Evolutionary conservation across 139 green algal genomes (phyloP).

Genomic region (Closterium sp.): DNA sequence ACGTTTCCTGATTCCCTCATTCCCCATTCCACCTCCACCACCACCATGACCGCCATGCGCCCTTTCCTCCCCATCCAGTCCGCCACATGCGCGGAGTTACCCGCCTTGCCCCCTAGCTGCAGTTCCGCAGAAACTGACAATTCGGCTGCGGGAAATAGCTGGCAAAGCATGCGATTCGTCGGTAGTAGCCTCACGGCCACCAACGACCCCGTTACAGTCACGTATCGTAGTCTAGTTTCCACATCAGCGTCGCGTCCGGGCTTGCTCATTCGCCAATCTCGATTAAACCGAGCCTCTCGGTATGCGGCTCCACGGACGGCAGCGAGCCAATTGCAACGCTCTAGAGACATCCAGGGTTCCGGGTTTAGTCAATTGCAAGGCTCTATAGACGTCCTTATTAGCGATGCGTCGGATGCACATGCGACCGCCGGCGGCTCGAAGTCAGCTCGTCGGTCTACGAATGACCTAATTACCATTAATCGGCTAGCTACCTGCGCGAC

Average conservation of each 20-base stretch:
- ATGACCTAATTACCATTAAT: not conserved
- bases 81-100: not conserved
- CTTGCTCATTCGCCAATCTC: not conserved
- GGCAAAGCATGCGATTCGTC: not conserved
- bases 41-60: not conserved
- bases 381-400: not conserved
- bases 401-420: not conserved
- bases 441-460: not conserved
- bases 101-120: not conserved
- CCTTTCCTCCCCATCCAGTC: not conserved
- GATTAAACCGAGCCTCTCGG: not conserved
- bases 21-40: not conserved
- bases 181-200: not conserved
- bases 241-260: not conserved
- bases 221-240: not conserved
- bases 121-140: not conserved
- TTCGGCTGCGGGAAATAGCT: not conserved
- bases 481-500: not conserved
- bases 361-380: too few species aligned
- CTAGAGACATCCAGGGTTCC: too few species aligned
- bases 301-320: not conserved
- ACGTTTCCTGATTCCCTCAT: not conserved
- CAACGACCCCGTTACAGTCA: not conserved
- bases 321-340: too few species aligned
- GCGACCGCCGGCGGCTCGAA: not conserved